Evolutionary conservation across 495 filamentous ascomycete genomes (phyloP), one percentile per base, ranked within the genome.

Genomic region (Oleoguttula mirabilis): DNA sequence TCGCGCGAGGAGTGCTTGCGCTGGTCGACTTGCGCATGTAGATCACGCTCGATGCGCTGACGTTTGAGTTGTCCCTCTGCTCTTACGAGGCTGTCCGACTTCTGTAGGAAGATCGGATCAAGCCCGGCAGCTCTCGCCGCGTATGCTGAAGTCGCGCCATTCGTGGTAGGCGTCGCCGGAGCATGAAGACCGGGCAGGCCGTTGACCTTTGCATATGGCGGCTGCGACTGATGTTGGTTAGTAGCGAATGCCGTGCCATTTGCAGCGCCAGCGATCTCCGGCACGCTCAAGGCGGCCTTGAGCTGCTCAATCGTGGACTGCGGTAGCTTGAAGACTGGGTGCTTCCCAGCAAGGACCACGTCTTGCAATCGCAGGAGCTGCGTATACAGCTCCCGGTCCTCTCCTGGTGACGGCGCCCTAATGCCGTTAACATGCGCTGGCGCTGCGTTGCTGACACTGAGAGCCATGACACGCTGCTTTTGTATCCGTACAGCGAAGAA

Each of bases 41-140:
- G 67, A 14, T 65, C 63, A 42, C 76, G 74, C 58, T 99, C 90
- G 54, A 95, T 60, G 35, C 79, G 75, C 58, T 85, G 75, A 34
- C 92, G 75, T 57, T 84, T 82, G 41, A 88, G 57, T 49, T 82
- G 76, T 47, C 84, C 69, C 60, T 94, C 85, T 52, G 84, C 87
- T 58, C 78, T 80, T 40, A 85, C 76, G 34, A 88, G 64, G 52
- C 81, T 77, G 54, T 86, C 82, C 35, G 87, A 87, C 59, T 94
- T 94, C 40, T 79, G 75, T 60, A 88, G 63, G 48, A 92, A 69
- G 20, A 92, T 76, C 22, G 84, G 84, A 58, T 87, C 75, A 52
- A 88, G 81, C 46, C 69, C 65, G 19, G 7, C 25, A 28, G 7
- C n/a, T n/a, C n/a, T n/a, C n/a, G n/a, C n/a, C n/a, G n/a, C n/a